phyloP scores from a whole-genome alignment of 2,329 filamentous ascomycete species.

The Nothophaeocryptopus gaeumannii region DNA sequence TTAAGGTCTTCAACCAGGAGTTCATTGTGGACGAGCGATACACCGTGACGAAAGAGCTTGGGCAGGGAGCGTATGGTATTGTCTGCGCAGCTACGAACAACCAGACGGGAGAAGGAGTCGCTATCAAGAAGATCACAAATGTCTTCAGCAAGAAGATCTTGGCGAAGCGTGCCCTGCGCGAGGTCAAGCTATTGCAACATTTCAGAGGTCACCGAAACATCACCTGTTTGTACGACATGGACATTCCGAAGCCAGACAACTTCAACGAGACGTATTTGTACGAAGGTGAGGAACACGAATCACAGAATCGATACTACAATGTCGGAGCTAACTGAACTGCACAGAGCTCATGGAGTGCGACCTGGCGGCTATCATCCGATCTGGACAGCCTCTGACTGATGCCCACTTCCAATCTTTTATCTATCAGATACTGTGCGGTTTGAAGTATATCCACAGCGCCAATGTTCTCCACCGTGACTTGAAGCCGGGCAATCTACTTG shows the following conservation, averaged over 20 bases:
- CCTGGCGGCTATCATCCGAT: constrained; percentile 94
- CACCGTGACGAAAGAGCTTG: constrained; percentile 96
- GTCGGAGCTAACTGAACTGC: background rate
- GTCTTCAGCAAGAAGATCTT: constrained; percentile 99
- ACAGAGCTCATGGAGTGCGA: constrained; percentile 99
- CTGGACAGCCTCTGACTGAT: constrained; percentile 93
- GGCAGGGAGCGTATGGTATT: constrained; percentile 97
- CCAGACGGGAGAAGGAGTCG: constrained; percentile 86
- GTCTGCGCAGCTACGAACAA: constrained; percentile 95
- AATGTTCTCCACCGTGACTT: constrained; percentile 96
- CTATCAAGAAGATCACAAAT: constrained; percentile 99
- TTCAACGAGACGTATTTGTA: constrained; percentile 99
- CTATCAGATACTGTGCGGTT: constrained; percentile 97
- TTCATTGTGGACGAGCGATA: constrained; percentile 98
- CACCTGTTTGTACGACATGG: constrained; percentile 98
- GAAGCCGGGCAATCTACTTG: constrained; percentile 93
- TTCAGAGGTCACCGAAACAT: constrained; percentile 73
- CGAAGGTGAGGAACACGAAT: constrained; percentile 64
- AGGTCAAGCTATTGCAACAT: constrained; percentile 98
- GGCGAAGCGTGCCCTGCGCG: constrained; percentile 92
- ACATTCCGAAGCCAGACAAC: constrained; percentile 93
- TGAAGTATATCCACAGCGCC: constrained; percentile 99
- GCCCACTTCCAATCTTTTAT: constrained; percentile 99
- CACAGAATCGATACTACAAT: background rate
- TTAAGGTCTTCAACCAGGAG: constrained; percentile 99